Base-by-base conservation (phyloP, 371 early-diverging fungal genomes). In the Rhizopus microsporus region DNA sequence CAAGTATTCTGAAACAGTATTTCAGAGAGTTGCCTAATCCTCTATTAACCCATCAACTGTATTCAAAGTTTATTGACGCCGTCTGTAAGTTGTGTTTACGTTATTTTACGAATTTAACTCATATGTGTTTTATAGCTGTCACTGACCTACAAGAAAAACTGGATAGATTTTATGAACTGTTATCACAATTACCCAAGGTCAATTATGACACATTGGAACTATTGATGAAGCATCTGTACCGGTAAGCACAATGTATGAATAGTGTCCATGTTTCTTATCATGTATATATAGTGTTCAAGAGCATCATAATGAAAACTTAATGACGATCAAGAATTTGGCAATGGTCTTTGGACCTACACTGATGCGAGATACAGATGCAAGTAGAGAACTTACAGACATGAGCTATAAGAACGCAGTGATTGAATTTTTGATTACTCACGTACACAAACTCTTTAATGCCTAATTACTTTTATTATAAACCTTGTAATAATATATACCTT, bases 261-360 rank as follows among this genome's bases (percentile, higher is more conserved):
- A 23, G 31, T 31, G 16, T 29, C 9, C 30, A 44, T 8, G 34
- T 29, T 4, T 48, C 8, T 34, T 33, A 17, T 15, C 15, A 17
- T 59, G 0, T 49, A 49, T 43, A 49, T 50, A 37, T 65, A 84
- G 84, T 33, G 85, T 94, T 0, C 81, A 81, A 39, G 59, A 78
- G 33, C 62, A 74, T 29, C 72, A 77, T 31, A 52, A 59, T 45
- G 76, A 81, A 32, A 96, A 95, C 69, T 69, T 90, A 57, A 96
- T 96, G 97, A 87, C 85, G 4, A 72, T 90, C 13, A 88, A 90
- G 61, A 96, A 95, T 52, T 66, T 96, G 38, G 92, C 93, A 3
- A 92, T 95, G 13, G 95, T 96, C 42, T 94, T 96, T 84, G 96
- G 94, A 1, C 97, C 96, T 0, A 93, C 92, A 3, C 72, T 96